Conservation (phyloP, 2,329 filamentous ascomycete species). For the Rutstroemia sydowiana region DNA sequence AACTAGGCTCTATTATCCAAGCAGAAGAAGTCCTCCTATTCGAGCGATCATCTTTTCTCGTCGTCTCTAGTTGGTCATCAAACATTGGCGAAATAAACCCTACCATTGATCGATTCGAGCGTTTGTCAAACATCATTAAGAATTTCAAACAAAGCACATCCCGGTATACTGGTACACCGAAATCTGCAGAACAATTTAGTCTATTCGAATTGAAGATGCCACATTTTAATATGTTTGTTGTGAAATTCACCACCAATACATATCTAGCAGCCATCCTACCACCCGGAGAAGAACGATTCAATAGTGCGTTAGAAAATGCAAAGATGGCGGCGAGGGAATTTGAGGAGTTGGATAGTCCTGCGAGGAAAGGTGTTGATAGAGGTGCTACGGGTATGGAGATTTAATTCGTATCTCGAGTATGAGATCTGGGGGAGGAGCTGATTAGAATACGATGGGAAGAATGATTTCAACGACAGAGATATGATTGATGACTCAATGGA, state of each 20-base stretch:
- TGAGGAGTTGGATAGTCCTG: constrained; percentile 53
- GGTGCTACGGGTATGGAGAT: constrained; percentile 21
- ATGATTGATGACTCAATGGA: no score
- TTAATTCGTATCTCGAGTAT: background rate
- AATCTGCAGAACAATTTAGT: constrained; percentile 72
- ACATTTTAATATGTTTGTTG: constrained; percentile 87
- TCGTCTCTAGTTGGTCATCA: constrained; percentile 86
- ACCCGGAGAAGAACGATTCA: constrained; percentile 85
- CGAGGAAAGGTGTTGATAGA: constrained; percentile 25
- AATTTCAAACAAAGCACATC: constrained; percentile 86
- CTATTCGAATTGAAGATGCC: constrained; percentile 74
- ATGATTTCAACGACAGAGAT: no score
- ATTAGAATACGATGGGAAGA: no score
- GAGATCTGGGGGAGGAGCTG: background rate
- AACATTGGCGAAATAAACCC: constrained; percentile 71
- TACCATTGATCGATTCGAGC: constrained; percentile 86
- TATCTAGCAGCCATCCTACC: constrained; percentile 91
- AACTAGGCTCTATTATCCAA: constrained; percentile 77
- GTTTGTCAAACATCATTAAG: constrained; percentile 95
- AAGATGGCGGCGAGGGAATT: constrained; percentile 81
- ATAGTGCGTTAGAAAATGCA: constrained; percentile 83
- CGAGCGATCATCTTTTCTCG: constrained; percentile 91
- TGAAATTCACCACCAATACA: constrained; percentile 94
- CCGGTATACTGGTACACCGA: constrained; percentile 72
- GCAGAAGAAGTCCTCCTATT: constrained; percentile 93